phyloP scores from a whole-genome alignment of 2,329 filamentous ascomycete species.

The Cytospora piceae region DNA sequence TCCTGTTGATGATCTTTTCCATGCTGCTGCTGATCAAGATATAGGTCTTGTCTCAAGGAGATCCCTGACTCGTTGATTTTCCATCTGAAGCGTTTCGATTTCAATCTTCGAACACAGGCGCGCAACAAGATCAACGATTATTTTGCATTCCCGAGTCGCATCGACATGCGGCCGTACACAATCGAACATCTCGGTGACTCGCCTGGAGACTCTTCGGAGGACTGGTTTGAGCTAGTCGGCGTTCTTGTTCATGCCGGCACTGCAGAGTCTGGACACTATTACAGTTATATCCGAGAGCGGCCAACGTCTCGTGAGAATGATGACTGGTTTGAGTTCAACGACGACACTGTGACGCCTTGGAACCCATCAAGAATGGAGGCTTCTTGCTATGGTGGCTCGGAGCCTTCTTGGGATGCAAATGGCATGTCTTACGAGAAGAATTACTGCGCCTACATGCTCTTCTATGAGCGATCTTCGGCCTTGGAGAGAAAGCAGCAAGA shows the following conservation, averaged over 20 bases:
- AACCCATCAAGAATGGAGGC: constrained; percentile 73
- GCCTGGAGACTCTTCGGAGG: constrained; percentile 58
- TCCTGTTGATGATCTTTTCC: background rate
- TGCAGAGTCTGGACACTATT: constrained; percentile 94
- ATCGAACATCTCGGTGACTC: constrained; percentile 78
- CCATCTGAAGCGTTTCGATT: constrained; percentile 88
- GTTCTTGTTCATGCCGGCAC: constrained; percentile 92
- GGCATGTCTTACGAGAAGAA: constrained; percentile 65
- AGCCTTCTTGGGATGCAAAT: constrained; percentile 51
- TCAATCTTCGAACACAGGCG: constrained; percentile 75
- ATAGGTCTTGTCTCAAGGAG: constrained; percentile 84
- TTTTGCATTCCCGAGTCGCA: constrained; percentile 81
- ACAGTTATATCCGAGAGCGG: constrained; percentile 89
- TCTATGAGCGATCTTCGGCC: constrained; percentile 82
- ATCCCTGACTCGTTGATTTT: constrained; percentile 94
- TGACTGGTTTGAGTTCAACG: constrained; percentile 91
- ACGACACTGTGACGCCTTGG: constrained; percentile 78
- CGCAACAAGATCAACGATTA: constrained; percentile 94
- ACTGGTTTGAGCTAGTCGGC: constrained; percentile 92
- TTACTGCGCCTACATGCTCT: constrained; percentile 95
- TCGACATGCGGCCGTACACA: constrained; percentile 90
- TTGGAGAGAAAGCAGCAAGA: constrained; percentile 58
- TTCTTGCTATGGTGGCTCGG: constrained; percentile 78
- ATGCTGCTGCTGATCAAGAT: constrained; percentile 28
- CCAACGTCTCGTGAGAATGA: constrained; percentile 54